Base-by-base conservation (phyloP, 1,139 yeast genomes). In the Schwanniomyces etchellsii region DNA sequence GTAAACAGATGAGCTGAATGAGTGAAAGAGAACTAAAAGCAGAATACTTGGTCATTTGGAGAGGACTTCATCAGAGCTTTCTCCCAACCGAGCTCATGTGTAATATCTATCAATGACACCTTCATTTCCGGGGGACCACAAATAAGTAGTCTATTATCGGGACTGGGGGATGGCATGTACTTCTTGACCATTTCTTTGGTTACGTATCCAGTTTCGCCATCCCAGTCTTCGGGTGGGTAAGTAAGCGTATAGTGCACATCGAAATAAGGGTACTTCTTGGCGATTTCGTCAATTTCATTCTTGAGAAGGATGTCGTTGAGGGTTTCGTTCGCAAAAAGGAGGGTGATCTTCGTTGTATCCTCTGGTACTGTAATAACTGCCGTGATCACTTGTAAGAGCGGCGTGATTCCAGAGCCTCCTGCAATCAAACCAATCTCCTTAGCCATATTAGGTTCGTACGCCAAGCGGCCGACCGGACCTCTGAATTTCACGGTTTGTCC, bases 321-420 rank as follows among this genome's bases (percentile, higher is more conserved):
- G 10, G 86, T 72, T 44, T 80, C 82, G 45, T 82, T 81, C 28
- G 85, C 88, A 50, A 69, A 82, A 34, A 82, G 63, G 40, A 82
- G 57, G 2, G 74, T 63, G 33, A 82, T 64, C 35, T 68, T 67
- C 25, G 89, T 81, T 26, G 50, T 27, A 50, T 81, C 89, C 32
- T 70, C 76, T 5, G 84, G 78, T 25, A 79, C 75, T 17, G 88
- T 81, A 36, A 81, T 74, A 32, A 77, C 74, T 28, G 72, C 61
- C 24, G 79, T 74, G 33, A 75, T 60, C 10, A 82, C 81, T 50
- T 82, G 88, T 38, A 82, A 64, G 46, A 81, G 76, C 15, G 93
- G 91, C 10, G 93, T 81, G 36, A 82, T 79, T 33, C 91, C 91
- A 0, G 88, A 75, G 11, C 91, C 91, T 43, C 89, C 91, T n/a